Base-by-base conservation (phyloP, 108 stramenopile species). In the Epithemia pelagica region DNA sequence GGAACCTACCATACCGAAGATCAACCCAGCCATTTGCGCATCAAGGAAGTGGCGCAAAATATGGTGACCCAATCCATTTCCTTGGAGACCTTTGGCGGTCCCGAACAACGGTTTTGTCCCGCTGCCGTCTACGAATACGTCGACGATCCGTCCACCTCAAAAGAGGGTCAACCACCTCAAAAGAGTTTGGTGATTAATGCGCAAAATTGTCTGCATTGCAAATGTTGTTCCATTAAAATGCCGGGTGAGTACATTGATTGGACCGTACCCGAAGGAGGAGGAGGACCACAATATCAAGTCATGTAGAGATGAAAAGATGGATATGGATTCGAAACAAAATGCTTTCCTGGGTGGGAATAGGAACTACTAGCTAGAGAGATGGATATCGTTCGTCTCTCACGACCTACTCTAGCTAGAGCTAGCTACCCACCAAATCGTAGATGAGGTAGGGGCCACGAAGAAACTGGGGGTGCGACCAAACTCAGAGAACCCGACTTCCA, bases 141-240 rank as follows among this genome's bases (percentile, higher is more conserved):
- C 21, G 91, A 88, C 23, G 83, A 54, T 26, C 60, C 64, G 19
- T 2, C 29, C 7, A 46, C 26, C 7, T n/a, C n/a, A n/a, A n/a
- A n/a, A n/a, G n/a, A n/a, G n/a, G 68, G 69, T 30, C 5, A 46
- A 5, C 15, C 37, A 10, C 78, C 65, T 5, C 71, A 89, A 32
- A 77, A 84, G 59, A 87, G 94, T 71, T 74, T 98, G 64, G 94
- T 98, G 7, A 98, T 98, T 71, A 98, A 98, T 73, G 96, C 97
- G 2, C 76, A 98, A 71, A 99, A 99, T 70, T 99, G 99, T 72
- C 83, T 99, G 33, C 99, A 99, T 73, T 99, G 99, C 83, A 99
- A 99, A 72, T 95, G 94, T 71, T 99, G 99, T 82, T 89, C 92
- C 60, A 99, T 99, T 80, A 99, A 99, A 75, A 99, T 90, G 94